A percentile compares a stretch with the other conserved stretches of the same genome.
Conservation (phyloP, 164 flowering plant species). For the Aristolochia contorta region DNA sequence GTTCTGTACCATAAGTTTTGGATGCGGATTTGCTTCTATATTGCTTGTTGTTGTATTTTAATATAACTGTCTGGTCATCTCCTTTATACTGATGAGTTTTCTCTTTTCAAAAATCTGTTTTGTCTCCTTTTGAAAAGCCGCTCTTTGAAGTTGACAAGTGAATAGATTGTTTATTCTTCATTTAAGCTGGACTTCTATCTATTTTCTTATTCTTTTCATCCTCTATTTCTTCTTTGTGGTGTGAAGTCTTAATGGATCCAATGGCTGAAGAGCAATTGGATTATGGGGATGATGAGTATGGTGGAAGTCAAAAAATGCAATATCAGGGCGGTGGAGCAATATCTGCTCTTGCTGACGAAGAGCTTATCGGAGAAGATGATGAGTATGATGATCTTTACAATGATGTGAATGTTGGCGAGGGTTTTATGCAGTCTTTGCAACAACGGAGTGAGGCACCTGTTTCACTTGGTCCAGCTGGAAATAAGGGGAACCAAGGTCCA, state of each 20-base stretch:
- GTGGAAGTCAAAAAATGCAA: slow-evolving; percentile 49
- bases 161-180: too few relatives aligned
- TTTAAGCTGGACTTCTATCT: too few relatives aligned
- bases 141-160: too few relatives aligned
- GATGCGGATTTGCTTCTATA: too few relatives aligned
- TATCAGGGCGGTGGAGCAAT: slow-evolving; percentile 73
- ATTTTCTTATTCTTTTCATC: too few relatives aligned
- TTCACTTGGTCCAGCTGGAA: slow-evolving; percentile 23
- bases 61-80: too few relatives aligned
- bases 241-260: slow-evolving; percentile 34
- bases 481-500: slow-evolving; percentile 31
- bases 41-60: too few relatives aligned
- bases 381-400: slow-evolving; percentile 67
- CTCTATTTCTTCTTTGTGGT: slow-evolving; percentile 2
- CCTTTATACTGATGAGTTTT: too few relatives aligned
- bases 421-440: slow-evolving; percentile 46
- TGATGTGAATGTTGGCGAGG: slow-evolving; percentile 69
- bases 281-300: slow-evolving; percentile 67
- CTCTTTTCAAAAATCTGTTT: too few relatives aligned
- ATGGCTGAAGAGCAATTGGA: slow-evolving; percentile 66
- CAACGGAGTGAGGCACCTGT: slow-evolving; percentile 29
- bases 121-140: too few relatives aligned
- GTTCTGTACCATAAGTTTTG: too few relatives aligned
- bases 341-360: slow-evolving; percentile 67
- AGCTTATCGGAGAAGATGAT: slow-evolving; percentile 55